Percentiles rank a stretch among this genome's conserved stretches.
Conservation (phyloP, 768 basidiomycete genomes). For the Pleurotus citrinopileatus region DNA sequence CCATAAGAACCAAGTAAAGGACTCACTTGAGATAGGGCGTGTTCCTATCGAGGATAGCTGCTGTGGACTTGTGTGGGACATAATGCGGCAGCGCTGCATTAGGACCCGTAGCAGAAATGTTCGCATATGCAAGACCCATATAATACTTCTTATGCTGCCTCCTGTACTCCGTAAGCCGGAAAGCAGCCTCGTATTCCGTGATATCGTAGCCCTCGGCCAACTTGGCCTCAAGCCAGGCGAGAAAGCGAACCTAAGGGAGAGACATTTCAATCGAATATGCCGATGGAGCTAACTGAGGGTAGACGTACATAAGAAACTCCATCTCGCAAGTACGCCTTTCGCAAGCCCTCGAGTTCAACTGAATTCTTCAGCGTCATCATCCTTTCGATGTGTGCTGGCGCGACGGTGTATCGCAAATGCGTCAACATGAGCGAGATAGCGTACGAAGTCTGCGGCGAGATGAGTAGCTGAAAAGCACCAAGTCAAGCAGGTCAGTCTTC, state of each 20-base stretch:
- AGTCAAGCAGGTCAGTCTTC: too few species aligned
- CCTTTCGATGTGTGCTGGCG: conserved; percentile 66
- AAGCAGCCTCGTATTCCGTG: conserved; percentile 90
- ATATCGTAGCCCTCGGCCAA: conserved; percentile 75
- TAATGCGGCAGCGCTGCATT: conserved; percentile 97
- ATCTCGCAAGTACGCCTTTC: conserved; percentile 84
- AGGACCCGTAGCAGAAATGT: conserved; percentile 84
- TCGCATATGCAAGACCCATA: conserved; percentile 86
- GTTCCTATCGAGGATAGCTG: conserved; percentile 71
- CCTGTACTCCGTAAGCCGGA: conserved; percentile 76
- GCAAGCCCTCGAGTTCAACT: conserved; percentile 72
- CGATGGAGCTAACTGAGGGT: conserved; percentile 10
- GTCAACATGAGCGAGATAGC: conserved; percentile 86
- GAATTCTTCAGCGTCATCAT: conserved; percentile 90
- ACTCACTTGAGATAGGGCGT: conserved; percentile 88
- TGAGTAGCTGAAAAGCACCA: conserved; percentile 45
- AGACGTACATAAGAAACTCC: conserved; percentile 76
- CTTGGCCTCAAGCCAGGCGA: conserved; percentile 88
- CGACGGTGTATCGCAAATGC: conserved; percentile 74
- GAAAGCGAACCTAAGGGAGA: conserved; percentile 60
- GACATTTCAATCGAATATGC: conserved; percentile 14
- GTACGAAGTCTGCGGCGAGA: conserved; percentile 73
- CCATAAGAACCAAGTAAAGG: conserved; percentile 13
- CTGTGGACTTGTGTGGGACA: conserved; percentile 64
- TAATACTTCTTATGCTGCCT: conserved; percentile 69